Conservation (phyloP, 139 green algal species). For the Closterium sp. region DNA sequence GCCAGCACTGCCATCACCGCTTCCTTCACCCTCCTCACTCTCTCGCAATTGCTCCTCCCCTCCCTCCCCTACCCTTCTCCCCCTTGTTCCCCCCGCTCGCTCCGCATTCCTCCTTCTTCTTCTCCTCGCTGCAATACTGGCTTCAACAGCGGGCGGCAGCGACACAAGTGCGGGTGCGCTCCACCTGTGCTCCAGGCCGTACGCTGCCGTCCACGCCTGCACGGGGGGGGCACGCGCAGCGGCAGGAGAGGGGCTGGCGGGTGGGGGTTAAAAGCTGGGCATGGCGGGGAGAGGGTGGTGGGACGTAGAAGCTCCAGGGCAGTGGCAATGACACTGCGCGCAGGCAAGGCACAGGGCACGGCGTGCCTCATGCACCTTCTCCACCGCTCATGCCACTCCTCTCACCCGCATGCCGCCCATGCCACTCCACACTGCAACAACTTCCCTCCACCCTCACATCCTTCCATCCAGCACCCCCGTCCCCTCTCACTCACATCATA, state of each 20-base stretch:
- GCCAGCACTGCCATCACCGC: not conserved
- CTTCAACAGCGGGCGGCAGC: not conserved
- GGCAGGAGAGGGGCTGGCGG: not conserved
- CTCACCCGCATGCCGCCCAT: too few species aligned
- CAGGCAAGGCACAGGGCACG: too few species aligned
- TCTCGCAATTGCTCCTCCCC: not conserved
- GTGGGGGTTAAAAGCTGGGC: not conserved
- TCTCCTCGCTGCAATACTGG: not conserved
- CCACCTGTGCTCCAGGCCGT: not conserved
- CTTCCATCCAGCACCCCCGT: not conserved
- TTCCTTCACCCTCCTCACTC: not conserved
- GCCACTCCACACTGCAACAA: not conserved
- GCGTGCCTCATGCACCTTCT: too few species aligned
- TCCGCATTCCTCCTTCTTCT: not conserved
- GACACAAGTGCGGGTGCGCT: not conserved
- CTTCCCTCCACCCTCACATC: too few species aligned
- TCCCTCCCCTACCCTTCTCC: too few species aligned
- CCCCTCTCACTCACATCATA: not conserved
- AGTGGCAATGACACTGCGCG: not conserved
- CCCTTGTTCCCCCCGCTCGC: not conserved
- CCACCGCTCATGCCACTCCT: too few species aligned
- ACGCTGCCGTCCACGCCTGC: not conserved
- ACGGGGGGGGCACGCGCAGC: not conserved
- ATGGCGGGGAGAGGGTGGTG: too few species aligned
- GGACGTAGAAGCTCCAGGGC: not conserved